These are phyloP conservation scores for Saccharomycopsis guyanensis DNA, from an alignment of 805 yeast species.

Conservation along the genomic window DNA sequence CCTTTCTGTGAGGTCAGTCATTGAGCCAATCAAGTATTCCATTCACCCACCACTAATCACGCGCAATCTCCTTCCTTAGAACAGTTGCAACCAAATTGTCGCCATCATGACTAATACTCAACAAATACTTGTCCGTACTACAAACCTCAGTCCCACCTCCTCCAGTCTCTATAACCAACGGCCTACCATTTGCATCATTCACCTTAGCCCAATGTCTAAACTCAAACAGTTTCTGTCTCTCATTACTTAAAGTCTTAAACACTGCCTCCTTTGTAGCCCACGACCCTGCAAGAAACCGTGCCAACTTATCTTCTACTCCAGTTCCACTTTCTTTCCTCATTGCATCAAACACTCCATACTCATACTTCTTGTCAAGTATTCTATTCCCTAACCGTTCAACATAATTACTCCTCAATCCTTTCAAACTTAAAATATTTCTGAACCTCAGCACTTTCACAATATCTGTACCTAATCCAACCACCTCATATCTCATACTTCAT, in stretches of 20 bases:
- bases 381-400: conserved; percentile 11
- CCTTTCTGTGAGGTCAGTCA: too few species aligned
- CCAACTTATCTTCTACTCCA: neutral
- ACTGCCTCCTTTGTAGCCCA: conserved; percentile 79
- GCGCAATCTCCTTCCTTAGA: conserved; percentile 27
- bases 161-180: conserved; percentile 29
- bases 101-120: conserved; percentile 60
- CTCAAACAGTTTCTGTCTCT: conserved; percentile 43
- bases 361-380: conserved; percentile 7
- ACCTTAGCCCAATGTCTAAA: conserved; percentile 55
- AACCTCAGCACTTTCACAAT: conserved; percentile 13
- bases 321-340: neutral
- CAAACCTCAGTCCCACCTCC: conserved; percentile 8
- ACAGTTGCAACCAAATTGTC: conserved; percentile 52
- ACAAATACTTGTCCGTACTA: conserved; percentile 39
- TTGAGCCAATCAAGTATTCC: too few species aligned
- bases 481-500: conserved; percentile 3
- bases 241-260: conserved; percentile 46
- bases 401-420: conserved; percentile 7
- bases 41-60: too few species aligned
- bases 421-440: conserved; percentile 3
- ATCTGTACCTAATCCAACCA: conserved; percentile 17
- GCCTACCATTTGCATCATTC: conserved; percentile 36
- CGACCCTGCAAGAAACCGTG: conserved; percentile 10
- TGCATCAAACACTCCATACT: neutral